These are phyloP conservation scores for Talaromyces piceae DNA, from an alignment of 2,329 filamentous ascomycete species.

Conservation along the genomic window DNA sequence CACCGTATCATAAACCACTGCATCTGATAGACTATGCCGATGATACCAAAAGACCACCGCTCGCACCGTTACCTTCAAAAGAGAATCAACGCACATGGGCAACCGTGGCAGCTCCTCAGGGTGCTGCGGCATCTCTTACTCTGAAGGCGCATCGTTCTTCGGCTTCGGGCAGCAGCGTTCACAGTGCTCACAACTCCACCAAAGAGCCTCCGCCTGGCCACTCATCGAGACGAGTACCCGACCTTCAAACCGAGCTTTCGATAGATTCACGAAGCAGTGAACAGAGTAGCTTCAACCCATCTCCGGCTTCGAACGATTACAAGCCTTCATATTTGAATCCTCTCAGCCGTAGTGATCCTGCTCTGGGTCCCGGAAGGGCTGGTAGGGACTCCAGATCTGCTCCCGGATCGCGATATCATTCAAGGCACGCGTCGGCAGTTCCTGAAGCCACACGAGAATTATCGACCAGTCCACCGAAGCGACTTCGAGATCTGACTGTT, in stretches of 20 bases:
- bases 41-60: slow-evolving; percentile 5
- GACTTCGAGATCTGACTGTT: neutral
- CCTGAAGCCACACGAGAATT: neutral
- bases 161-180: slow-evolving; percentile 2
- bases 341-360: slow-evolving; percentile 28
- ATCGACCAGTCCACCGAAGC: neutral
- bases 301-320: slow-evolving; percentile 24
- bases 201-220: slow-evolving; percentile 5
- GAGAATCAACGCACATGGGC: slow-evolving; percentile 30
- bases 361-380: slow-evolving; percentile 17
- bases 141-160: slow-evolving; percentile 12
- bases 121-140: slow-evolving; percentile 10
- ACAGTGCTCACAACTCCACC: slow-evolving; percentile 12
- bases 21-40: slow-evolving; percentile 21
- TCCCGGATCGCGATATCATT: slow-evolving; percentile 19
- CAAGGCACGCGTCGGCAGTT: slow-evolving; percentile 15
- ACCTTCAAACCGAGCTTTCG: slow-evolving; percentile 22
- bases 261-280: slow-evolving; percentile 22
- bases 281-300: slow-evolving; percentile 19
- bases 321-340: slow-evolving; percentile 19
- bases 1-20: slow-evolving; percentile 30
- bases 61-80: slow-evolving; percentile 10
- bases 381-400: slow-evolving; percentile 17
- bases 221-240: slow-evolving; percentile 13
- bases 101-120: slow-evolving; percentile 21